Percentiles rank a stretch among this genome's conserved stretches.
phyloP scores from a whole-genome alignment of 495 filamentous ascomycete genomes.

The Cercophora scortea region DNA sequence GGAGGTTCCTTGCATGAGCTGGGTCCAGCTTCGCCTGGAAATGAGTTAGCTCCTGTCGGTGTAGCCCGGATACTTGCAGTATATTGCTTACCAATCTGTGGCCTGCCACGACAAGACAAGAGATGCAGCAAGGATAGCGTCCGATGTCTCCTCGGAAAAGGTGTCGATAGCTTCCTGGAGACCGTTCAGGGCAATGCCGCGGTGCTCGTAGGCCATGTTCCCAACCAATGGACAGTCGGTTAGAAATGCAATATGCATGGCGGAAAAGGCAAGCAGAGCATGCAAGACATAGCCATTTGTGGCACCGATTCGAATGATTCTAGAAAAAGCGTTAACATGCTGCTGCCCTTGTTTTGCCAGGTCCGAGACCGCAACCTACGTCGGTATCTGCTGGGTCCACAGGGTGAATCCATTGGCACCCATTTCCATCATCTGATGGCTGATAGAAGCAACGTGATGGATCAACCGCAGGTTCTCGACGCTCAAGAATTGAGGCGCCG shows the following conservation, averaged over 20 bases:
- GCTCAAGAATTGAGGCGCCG: conserved; percentile 57
- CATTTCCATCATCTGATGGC: conserved; percentile 68
- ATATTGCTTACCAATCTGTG: conserved; percentile 77
- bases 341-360: conserved; percentile 9
- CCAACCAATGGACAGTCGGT: conserved; percentile 74
- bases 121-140: conserved; percentile 87
- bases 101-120: conserved; percentile 94
- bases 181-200: conserved; percentile 75
- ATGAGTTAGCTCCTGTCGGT: conserved; percentile 21
- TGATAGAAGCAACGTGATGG: conserved; percentile 82
- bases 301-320: conserved; percentile 76
- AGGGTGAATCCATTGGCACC: conserved; percentile 74
- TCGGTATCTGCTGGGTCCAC: conserved; percentile 88
- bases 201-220: conserved; percentile 80
- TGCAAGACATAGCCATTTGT: conserved; percentile 87
- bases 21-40: conserved; percentile 80
- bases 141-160: conserved; percentile 81
- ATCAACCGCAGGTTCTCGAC: conserved; percentile 77
- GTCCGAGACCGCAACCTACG: conserved; percentile 47
- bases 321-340: conserved; percentile 29
- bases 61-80: conserved; percentile 21
- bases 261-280: conserved; percentile 81
- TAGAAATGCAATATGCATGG: conserved; percentile 81
- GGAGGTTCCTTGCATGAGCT: conserved; percentile 83
- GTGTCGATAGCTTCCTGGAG: conserved; percentile 76